Percentiles rank a stretch among this genome's conserved stretches.
Evolutionary conservation across 768 basidiomycete species (phyloP).

Genomic region (Pisolithus orientalis): DNA sequence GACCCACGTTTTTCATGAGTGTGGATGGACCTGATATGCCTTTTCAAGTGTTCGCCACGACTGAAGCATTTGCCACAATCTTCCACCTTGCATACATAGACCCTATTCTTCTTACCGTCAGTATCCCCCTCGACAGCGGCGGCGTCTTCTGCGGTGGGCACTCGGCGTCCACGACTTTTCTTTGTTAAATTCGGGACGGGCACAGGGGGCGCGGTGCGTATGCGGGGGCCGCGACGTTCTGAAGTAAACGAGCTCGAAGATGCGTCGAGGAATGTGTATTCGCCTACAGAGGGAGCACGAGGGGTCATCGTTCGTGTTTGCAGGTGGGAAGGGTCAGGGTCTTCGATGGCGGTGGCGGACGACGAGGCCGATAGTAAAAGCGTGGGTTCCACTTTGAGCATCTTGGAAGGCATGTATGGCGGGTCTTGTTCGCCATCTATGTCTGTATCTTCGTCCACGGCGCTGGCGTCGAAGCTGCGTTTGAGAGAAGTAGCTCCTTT

Average conservation of each 20-base stretch:
- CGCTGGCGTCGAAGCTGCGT: slow-evolving; percentile 29
- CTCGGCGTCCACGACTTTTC: slow-evolving; percentile 72
- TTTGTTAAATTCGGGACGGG: slow-evolving; percentile 76
- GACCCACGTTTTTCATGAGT: slow-evolving; percentile 72
- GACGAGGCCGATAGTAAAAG: slow-evolving; percentile 22
- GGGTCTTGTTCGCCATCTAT: slow-evolving; percentile 22
- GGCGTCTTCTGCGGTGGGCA: slow-evolving; percentile 45
- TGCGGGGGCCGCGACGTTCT: slow-evolving; percentile 42
- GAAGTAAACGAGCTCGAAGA: slow-evolving; percentile 30
- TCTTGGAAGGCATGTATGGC: slow-evolving; percentile 16
- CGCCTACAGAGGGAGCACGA: slow-evolving; percentile 25
- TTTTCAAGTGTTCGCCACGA: slow-evolving; percentile 70
- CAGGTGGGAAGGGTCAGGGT: slow-evolving; percentile 6
- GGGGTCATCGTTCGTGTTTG: slow-evolving; percentile 6
- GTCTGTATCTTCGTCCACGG: slow-evolving; percentile 30
- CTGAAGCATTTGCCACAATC: slow-evolving; percentile 70
- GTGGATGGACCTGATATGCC: slow-evolving; percentile 70
- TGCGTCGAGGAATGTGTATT: slow-evolving; percentile 30
- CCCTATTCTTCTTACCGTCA: slow-evolving; percentile 28
- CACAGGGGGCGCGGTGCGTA: slow-evolving; percentile 53
- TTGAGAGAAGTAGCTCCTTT: slow-evolving; percentile 21
- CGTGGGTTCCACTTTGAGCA: slow-evolving; percentile 22
- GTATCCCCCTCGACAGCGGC: slow-evolving; percentile 15
- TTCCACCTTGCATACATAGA: slow-evolving; percentile 59
- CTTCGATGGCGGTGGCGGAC: slow-evolving; percentile 25